Base-by-base conservation (phyloP, 305 asterid genomes). In the Striga hermonthica region DNA sequence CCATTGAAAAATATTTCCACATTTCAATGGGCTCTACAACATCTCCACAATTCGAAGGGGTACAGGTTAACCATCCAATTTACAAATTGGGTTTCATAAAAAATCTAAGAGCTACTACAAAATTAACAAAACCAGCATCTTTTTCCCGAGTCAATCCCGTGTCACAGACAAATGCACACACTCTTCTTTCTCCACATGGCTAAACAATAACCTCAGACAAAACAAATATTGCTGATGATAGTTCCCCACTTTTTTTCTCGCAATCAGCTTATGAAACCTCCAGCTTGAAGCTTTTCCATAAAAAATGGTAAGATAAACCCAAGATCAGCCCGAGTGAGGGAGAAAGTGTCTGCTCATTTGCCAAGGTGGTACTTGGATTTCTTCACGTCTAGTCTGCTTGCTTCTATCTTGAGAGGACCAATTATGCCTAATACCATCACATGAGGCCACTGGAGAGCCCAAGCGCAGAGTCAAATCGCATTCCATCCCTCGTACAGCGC, bases 391-490 rank as follows among this genome's bases (percentile, higher is more conserved):
- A 59, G 44, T 60, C 28, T 61, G 59, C 75, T 67, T 64, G 72
- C 71, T 62, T 70, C 69, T 22, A 22, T 22, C 31, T 22, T 22
- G 31, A 22, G 31, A 22, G 31, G 31, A 22, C 31, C 31, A 22
- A 22, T 22, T 22, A 22, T 2, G 31, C 31, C 31, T 22, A 22
- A 22, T 22, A 22, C 31, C 69, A 10, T 68, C 68, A 71, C 65
- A 43, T 22, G 90, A 82, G 68, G 54, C 85, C 59, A 41, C 76
- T 22, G 74, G 36, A 55, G 86, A 76, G 14, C 97, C 98, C 66
- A 92, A 69, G 6, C 95, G 79, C 80, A 89, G 72, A 6, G 98
- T 84, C 68, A 89, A 75, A 80, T 91, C 97, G 66, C 98, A 91
- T 54, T 76, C 85, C n/a, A 48, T 60, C 53, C 64, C 78, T 64